These are phyloP conservation scores for Solanum arcanum DNA, from an alignment of 257 asterid genomes.

Conservation along the genomic window DNA sequence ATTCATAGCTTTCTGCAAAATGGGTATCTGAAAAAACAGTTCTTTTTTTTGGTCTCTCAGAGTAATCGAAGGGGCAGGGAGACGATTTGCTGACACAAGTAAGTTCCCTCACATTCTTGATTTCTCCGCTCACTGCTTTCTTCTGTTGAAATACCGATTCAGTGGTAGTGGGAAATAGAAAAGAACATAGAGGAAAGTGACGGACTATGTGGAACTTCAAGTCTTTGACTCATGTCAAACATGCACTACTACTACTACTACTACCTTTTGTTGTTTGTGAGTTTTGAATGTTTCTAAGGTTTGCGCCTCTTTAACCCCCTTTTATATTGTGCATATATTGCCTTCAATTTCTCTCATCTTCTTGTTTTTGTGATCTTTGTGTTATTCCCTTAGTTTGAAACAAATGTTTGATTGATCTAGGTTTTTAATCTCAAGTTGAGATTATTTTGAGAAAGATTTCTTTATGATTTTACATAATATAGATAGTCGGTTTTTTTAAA, in stretches of 20 bases:
- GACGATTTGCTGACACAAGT: not conserved
- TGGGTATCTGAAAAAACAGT: not conserved
- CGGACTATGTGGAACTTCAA: not conserved
- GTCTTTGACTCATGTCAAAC: not conserved
- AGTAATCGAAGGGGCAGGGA: not conserved
- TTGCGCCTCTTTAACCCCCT: not conserved
- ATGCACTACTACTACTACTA: not conserved
- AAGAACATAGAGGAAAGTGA: not conserved
- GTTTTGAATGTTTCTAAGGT: not conserved
- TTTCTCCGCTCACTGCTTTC: not conserved
- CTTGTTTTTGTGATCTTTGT: not conserved
- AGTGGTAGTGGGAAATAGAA: not conserved
- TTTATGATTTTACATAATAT: too few species aligned
- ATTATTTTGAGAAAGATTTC: not conserved
- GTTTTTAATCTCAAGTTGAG: not conserved
- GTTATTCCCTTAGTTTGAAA: not conserved
- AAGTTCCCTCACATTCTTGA: not conserved
- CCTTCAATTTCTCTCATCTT: not conserved
- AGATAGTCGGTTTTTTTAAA: not conserved
- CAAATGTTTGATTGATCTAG: not conserved
- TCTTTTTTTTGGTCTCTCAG: not conserved
- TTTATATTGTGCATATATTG: not conserved
- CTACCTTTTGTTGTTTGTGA: not conserved
- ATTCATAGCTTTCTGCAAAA: conserved; percentile 23
- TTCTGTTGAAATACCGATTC: not conserved